A percentile compares a stretch with the other conserved stretches of the same genome.
Conservation (phyloP, 1,284 basidiomycete genomes). For the Malassezia arunalokei region DNA sequence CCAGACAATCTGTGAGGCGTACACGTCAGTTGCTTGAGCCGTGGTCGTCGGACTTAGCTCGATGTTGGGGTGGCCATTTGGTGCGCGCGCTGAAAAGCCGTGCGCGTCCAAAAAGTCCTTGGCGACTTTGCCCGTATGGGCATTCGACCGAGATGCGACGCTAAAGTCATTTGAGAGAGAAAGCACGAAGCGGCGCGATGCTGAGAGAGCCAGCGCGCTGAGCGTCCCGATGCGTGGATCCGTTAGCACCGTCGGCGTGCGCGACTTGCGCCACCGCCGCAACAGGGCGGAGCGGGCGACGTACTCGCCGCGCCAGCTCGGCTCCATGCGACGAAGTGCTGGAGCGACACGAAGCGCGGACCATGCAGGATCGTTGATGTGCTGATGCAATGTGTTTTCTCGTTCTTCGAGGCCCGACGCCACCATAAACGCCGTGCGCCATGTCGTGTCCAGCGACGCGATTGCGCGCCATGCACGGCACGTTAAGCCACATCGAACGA, state of each 20-base stretch:
- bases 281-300: constrained; percentile 26
- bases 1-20: constrained; percentile 62
- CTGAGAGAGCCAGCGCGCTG: constrained; percentile 48
- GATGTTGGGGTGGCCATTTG: constrained; percentile 63
- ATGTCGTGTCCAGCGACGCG: constrained; percentile 66
- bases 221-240: constrained; percentile 35
- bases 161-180: constrained; percentile 60
- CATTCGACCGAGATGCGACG: constrained; percentile 61
- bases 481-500: constrained; percentile 55
- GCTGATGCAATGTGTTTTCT: constrained; percentile 47
- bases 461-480: constrained; percentile 56
- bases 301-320: constrained; percentile 36
- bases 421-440: constrained; percentile 64
- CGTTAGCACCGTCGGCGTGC: constrained; percentile 52
- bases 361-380: constrained; percentile 39
- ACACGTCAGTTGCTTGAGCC: constrained; percentile 53
- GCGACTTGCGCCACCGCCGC: constrained; percentile 58
- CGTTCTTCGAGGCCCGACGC: constrained; percentile 60
- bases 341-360: constrained; percentile 23
- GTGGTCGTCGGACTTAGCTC: constrained; percentile 63
- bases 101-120: constrained; percentile 62
- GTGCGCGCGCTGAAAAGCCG: constrained; percentile 54
- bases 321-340: constrained; percentile 52
- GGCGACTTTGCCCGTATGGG: constrained; percentile 57
- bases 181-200: constrained; percentile 53